Conservation (phyloP, 257 asterid species). For the Solanum neorickii region DNA sequence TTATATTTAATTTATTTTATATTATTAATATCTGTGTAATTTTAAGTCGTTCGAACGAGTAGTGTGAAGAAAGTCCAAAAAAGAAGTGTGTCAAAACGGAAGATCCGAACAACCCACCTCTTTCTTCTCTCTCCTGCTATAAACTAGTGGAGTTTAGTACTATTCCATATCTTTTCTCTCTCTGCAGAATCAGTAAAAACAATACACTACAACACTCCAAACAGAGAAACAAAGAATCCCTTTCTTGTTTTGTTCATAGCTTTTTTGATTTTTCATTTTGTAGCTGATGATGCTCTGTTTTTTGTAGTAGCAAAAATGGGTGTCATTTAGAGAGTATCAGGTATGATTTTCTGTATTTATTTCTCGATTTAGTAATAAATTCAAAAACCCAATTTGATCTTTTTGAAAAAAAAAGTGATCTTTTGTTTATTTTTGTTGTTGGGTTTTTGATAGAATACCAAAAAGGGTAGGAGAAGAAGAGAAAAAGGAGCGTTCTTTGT, state of each 20-base stretch:
- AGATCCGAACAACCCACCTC: not conserved
- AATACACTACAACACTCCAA: not conserved
- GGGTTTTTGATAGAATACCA: not conserved
- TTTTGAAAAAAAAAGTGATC: not conserved
- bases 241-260: not conserved
- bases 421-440: not conserved
- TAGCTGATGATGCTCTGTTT: not conserved
- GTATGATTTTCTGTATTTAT: not conserved
- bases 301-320: not conserved
- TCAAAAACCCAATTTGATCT: not conserved
- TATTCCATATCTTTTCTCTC: not conserved
- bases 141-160: not conserved
- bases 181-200: not conserved
- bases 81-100: not conserved
- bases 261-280: not conserved
- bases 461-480: not conserved
- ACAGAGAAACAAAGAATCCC: not conserved
- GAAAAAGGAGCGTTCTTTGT: not conserved
- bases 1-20: too few relatives aligned
- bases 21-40: rapidly evolving
- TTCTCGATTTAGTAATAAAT: not conserved
- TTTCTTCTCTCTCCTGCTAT: not conserved
- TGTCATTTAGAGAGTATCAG: not conserved
- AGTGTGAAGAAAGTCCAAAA: not conserved
- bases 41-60: rapidly evolving